These are phyloP conservation scores for Chlamydomonas incerta DNA, from an alignment of 139 green algal genomes.

Conservation along the genomic window DNA sequence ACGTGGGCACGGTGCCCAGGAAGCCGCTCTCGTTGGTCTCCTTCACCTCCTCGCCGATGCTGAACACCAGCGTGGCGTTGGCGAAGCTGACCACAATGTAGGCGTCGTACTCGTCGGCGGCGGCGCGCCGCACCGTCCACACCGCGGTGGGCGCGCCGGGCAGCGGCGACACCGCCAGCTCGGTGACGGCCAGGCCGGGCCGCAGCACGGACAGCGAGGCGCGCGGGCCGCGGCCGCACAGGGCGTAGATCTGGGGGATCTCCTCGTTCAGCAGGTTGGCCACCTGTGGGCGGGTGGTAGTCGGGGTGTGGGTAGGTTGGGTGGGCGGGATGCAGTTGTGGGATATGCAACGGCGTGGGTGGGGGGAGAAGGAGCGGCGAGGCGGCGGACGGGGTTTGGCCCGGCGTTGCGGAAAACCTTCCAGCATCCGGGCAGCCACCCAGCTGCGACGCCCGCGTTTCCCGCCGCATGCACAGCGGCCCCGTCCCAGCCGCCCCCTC, in stretches of 20 bases:
- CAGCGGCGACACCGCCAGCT: constrained; percentile 93
- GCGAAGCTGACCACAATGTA: constrained; percentile 98
- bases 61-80: constrained; percentile 93
- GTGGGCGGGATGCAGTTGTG: too few relatives aligned
- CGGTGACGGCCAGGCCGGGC: constrained; percentile 90
- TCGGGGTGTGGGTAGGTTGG: too few relatives aligned
- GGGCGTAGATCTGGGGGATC: constrained; percentile 93
- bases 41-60: constrained; percentile 97
- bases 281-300: constrained; percentile 71
- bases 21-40: constrained; percentile 97
- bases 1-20: constrained; percentile 82
- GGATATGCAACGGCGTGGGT: too few relatives aligned
- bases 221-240: constrained; percentile 85
- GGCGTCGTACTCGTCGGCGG: constrained; percentile 87
- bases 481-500: too few relatives aligned
- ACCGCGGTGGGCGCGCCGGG: constrained; percentile 92
- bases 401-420: too few relatives aligned
- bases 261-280: constrained; percentile 90
- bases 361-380: too few relatives aligned
- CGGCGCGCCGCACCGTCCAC: constrained; percentile 84
- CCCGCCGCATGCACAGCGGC: too few relatives aligned
- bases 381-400: too few relatives aligned
- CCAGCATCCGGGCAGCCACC: too few relatives aligned
- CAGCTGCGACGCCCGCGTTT: too few relatives aligned
- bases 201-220: constrained; percentile 90